Conservation (phyloP, 257 asterid species). For the Coffea eugenioides region DNA sequence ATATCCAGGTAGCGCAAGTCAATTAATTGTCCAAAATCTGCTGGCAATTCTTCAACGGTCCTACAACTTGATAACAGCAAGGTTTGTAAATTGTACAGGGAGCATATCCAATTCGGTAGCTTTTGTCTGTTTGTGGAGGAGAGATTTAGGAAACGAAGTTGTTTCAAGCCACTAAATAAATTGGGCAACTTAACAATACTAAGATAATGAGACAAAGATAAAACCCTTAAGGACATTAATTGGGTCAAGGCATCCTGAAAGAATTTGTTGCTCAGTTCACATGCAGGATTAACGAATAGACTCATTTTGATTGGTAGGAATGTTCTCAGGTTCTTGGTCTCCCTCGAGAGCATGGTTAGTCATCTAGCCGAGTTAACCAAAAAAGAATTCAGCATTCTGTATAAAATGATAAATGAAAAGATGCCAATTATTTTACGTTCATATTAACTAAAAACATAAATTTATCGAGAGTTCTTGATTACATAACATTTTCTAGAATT, state of each 20-base stretch:
- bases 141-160: neutral
- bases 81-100: constrained; percentile 10
- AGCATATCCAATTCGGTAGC: neutral
- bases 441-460: no score
- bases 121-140: neutral
- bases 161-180: neutral
- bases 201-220: neutral
- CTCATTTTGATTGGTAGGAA: constrained; percentile 31
- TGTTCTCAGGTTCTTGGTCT: constrained; percentile 47
- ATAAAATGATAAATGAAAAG: no score
- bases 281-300: no score
- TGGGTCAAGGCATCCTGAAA: neutral
- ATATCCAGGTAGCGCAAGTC: constrained; percentile 21
- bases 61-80: neutral
- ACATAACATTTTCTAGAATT: no score
- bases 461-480: no score
- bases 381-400: no score
- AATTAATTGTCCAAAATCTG: neutral
- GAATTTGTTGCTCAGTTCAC: neutral
- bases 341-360: constrained; percentile 14
- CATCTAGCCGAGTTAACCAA: no score
- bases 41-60: neutral
- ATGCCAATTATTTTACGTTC: no score
- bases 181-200: neutral
- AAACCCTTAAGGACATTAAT: constrained; percentile 2